phyloP scores from a whole-genome alignment of 192 early-diverging fungal genomes.

The Umbelopsis vinacea region DNA sequence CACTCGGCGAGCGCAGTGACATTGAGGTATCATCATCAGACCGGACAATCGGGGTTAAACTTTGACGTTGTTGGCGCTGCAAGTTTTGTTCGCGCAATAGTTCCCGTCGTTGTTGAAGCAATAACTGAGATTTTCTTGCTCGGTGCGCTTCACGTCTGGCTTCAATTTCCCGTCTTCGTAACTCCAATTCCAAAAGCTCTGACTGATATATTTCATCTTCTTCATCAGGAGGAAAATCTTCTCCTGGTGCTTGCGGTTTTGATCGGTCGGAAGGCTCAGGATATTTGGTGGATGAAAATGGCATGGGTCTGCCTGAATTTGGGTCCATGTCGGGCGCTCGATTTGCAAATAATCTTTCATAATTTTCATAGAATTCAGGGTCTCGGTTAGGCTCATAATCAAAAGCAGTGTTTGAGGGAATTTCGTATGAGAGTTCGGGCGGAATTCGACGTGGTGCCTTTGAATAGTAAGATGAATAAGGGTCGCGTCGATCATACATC shows the following conservation, averaged over 20 bases:
- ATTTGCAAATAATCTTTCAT: background rate
- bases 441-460: conserved; percentile 4
- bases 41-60: no score
- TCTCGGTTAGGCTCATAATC: background rate
- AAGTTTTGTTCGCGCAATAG: background rate
- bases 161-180: conserved; percentile 1
- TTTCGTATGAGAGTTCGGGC: background rate
- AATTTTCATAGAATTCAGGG: background rate
- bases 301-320: background rate
- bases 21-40: background rate
- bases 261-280: background rate
- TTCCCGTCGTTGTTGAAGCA: conserved; percentile 6
- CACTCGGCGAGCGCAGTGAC: background rate
- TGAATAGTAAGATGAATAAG: background rate
- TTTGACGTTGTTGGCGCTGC: background rate
- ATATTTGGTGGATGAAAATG: conserved; percentile 2
- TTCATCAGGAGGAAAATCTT: background rate
- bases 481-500: background rate
- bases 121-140: conserved; percentile 16
- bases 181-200: conserved; percentile 7
- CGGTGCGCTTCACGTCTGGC: conserved; percentile 10
- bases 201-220: conserved; percentile 12
- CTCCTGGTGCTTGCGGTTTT: background rate
- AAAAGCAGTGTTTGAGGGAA: background rate
- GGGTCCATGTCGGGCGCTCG: background rate